Percentiles rank a stretch among this genome's conserved stretches.
These are phyloP conservation scores for Penicillium bovifimosum DNA, from an alignment of 495 filamentous ascomycete genomes.

Conservation along the genomic window DNA sequence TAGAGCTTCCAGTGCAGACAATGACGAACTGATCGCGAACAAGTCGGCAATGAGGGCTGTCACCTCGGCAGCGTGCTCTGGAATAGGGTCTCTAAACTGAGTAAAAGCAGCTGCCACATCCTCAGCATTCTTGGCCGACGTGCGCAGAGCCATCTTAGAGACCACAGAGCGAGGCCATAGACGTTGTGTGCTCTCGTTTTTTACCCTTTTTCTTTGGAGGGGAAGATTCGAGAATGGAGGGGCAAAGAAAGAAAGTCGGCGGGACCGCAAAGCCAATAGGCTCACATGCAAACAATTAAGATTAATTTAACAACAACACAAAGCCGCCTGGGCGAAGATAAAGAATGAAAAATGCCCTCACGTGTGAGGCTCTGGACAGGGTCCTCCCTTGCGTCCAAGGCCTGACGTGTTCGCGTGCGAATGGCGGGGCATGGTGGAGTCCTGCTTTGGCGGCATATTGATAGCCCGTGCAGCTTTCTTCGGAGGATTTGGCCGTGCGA, in stretches of 20 bases:
- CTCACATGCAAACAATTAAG: conserved; percentile 9
- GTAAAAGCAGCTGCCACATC: conserved; percentile 50
- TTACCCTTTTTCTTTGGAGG: neutral
- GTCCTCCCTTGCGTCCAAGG: conserved; percentile 12
- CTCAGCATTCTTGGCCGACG: conserved; percentile 46
- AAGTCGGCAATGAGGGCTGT: conserved; percentile 50
- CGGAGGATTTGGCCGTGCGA: neutral
- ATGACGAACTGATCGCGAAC: conserved; percentile 46
- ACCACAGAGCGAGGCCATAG: conserved; percentile 26
- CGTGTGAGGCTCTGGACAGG: conserved; percentile 25
- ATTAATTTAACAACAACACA: conserved; percentile 1
- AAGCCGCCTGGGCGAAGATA: neutral
- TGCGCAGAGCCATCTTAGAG: conserved; percentile 41
- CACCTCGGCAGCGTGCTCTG: conserved; percentile 49
- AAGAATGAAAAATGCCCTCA: conserved; percentile 9
- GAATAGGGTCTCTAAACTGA: conserved; percentile 46
- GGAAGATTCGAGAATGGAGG: conserved; percentile 1
- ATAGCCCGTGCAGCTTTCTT: neutral
- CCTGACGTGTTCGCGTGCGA: conserved; percentile 29
- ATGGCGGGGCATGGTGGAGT: conserved; percentile 26
- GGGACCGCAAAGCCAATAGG: conserved; percentile 3
- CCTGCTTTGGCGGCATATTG: neutral
- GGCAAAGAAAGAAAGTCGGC: neutral
- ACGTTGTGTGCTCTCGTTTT: conserved; percentile 5
- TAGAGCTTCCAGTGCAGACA: conserved; percentile 42